Base-by-base conservation (phyloP, 75 land plant genomes). In the Pseudotsuga menziesii region DNA sequence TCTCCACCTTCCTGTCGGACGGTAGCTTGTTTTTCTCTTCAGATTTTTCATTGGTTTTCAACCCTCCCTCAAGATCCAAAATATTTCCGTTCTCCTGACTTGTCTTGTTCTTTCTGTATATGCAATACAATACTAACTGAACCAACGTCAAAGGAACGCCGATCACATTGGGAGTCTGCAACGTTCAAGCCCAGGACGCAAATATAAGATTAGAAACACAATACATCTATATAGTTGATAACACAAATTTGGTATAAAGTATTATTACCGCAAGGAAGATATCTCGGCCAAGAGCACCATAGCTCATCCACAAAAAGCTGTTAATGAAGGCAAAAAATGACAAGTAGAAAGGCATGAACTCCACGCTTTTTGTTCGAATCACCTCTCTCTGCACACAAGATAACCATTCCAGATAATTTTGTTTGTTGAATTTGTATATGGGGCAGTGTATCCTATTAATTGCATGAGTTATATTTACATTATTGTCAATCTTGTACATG, bases 101-200 rank as follows among this genome's bases (percentile, higher is more conserved):
- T 17, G 60, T 61, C 29, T 61, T 61, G 3, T 27, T 61, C 64
- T 61, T 85, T 56, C 86, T 87, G 76, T 84, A 82, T 73, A 75
- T 88, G 1, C 78, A 64, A 35, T 89, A 89, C 56, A 93, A 60
- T 7, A 80, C 29, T 61, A 93, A 78, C 61, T 93, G 96, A 26
- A 80, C 84, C 35, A 80, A 25, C 0, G 76, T 76, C 56, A 89
- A 77, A 9, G 86, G 5, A 25, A 78, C 56, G 13, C 96, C 96
- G 1, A 93, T 41, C 22, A 89, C 84, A 76, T 93, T 93, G 14
- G 93, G 96, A 32, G 83, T 77, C 93, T 91, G 85, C 26, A 64
- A 3, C 29, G 59, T 3, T 14, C 20, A 67, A 27, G 5, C 16
- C 29, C 19, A 56, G 13, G n/a, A 3, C 52, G 1, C 52, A 44